Evolutionary conservation across 345 rosid genomes (phyloP).

Genomic region (Brassica carinata): DNA sequence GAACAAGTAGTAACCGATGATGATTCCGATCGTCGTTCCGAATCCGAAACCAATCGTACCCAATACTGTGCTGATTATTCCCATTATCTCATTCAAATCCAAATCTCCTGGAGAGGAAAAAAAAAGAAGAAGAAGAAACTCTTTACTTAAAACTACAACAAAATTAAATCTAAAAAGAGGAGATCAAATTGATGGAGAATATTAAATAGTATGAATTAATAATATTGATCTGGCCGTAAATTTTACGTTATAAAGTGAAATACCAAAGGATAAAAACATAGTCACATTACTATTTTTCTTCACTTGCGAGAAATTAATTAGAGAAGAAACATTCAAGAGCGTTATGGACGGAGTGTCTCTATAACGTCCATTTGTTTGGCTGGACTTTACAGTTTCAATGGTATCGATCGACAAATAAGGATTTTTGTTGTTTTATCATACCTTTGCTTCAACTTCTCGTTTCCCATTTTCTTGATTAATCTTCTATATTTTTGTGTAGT

Average conservation of each 20-base stretch:
- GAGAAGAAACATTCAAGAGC: constrained; percentile 45
- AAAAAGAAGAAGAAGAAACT: background rate
- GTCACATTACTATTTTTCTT: constrained; percentile 24
- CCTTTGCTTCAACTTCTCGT: constrained; percentile 23
- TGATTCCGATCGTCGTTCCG: constrained; percentile 73
- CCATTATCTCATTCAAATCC: constrained; percentile 54
- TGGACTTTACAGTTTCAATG: constrained; percentile 17
- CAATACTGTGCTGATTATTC: constrained; percentile 61
- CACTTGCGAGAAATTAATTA: constrained; percentile 2
- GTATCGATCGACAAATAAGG: background rate
- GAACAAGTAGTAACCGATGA: constrained; percentile 78
- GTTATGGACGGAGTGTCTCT: constrained; percentile 43
- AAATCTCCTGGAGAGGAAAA: background rate
- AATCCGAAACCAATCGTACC: constrained; percentile 75
- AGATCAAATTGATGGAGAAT: background rate
- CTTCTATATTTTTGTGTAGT: background rate
- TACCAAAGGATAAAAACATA: background rate
- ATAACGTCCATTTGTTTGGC: constrained; percentile 47
- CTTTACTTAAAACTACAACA: background rate
- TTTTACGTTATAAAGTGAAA: constrained; percentile 38
- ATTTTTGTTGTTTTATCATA: background rate
- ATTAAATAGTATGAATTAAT: constrained; percentile 15
- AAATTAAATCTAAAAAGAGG: background rate
- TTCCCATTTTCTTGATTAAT: background rate
- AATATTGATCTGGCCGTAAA: constrained; percentile 21